Conservation (phyloP, 495 filamentous ascomycete species). For the Eremomyces bilateralis region DNA sequence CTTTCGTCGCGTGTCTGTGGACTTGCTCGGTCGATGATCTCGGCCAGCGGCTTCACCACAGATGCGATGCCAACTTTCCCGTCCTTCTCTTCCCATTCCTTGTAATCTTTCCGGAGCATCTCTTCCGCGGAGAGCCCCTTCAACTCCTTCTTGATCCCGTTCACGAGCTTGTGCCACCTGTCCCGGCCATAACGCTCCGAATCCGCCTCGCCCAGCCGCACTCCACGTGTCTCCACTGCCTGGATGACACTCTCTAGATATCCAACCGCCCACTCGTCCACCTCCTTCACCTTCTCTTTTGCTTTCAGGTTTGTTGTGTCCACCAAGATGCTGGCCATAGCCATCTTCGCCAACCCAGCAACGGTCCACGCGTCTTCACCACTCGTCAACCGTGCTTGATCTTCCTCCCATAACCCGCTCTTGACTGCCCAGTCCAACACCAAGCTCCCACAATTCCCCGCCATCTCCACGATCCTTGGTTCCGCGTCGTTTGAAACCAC, state of each 20-base stretch:
- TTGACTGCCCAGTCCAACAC: constrained; percentile 40
- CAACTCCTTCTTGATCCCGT: constrained; percentile 49
- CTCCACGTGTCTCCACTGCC: too few relatives aligned
- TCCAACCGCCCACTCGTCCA: constrained; percentile 40
- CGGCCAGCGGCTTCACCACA: constrained; percentile 43
- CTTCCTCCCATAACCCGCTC: too few relatives aligned
- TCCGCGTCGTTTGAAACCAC: constrained; percentile 27
- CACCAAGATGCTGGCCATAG: constrained; percentile 59
- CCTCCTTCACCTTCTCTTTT: constrained; percentile 47
- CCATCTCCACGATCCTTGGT: constrained; percentile 42
- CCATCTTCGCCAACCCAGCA: constrained; percentile 49
- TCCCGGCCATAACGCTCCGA: constrained; percentile 28
- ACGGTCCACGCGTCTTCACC: constrained; percentile 16
- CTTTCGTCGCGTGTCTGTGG: constrained; percentile 16
- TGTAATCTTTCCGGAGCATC: constrained; percentile 77
- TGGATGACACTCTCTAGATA: constrained; percentile 38
- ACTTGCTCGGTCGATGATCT: constrained; percentile 34
- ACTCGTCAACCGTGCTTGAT: constrained; percentile 17
- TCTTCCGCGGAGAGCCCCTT: constrained; percentile 44
- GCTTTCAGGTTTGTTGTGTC: constrained; percentile 60
- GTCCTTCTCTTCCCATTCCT: constrained; percentile 50
- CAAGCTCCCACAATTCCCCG: constrained; percentile 60
- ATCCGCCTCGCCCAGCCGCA: too few relatives aligned
- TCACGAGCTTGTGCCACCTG: constrained; percentile 40
- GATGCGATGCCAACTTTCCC: constrained; percentile 52